These are phyloP conservation scores for Eimeria necatrix DNA, from an alignment of 169 alveolate species.

Conservation along the genomic window DNA sequence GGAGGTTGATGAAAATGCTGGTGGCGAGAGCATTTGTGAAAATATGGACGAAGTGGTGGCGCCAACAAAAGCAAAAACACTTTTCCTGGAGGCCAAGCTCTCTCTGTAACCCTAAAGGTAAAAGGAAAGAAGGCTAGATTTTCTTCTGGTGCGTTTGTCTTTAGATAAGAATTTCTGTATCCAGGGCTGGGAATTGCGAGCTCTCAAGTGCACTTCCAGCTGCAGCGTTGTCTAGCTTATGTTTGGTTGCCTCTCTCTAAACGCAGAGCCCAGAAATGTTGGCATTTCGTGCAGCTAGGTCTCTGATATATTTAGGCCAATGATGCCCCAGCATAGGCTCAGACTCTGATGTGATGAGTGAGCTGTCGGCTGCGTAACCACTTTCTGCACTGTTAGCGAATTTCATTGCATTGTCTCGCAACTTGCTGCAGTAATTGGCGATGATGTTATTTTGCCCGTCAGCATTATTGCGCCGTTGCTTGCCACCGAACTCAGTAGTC, in stretches of 20 bases:
- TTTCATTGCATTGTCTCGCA: too few species aligned
- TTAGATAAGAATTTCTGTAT: background rate
- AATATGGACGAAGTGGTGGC: slow-evolving; percentile 68
- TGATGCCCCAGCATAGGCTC: slow-evolving; percentile 83
- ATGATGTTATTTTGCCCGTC: too few species aligned
- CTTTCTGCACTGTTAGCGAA: background rate
- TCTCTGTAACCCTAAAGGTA: slow-evolving; percentile 90
- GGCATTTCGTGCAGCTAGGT: slow-evolving; percentile 82
- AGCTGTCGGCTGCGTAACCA: background rate
- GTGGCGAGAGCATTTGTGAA: slow-evolving; percentile 89
- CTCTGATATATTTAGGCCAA: slow-evolving; percentile 83
- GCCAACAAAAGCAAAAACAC: slow-evolving; percentile 84
- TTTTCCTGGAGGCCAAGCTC: slow-evolving; percentile 85
- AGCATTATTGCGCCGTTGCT: too few species aligned
- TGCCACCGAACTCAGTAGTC: too few species aligned
- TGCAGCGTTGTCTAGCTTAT: slow-evolving; percentile 84
- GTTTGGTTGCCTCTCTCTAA: slow-evolving; percentile 86
- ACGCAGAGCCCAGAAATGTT: slow-evolving; percentile 87
- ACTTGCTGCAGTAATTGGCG: too few species aligned
- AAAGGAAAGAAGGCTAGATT: slow-evolving; percentile 83
- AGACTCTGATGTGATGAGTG: background rate
- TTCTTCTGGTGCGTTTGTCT: slow-evolving; percentile 66
- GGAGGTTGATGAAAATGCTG: slow-evolving; percentile 91
- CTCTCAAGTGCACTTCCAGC: slow-evolving; percentile 50
- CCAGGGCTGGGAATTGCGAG: background rate